Evolutionary conservation across 768 basidiomycete species (phyloP).

Genomic region (Rhodotorula toruloides): DNA sequence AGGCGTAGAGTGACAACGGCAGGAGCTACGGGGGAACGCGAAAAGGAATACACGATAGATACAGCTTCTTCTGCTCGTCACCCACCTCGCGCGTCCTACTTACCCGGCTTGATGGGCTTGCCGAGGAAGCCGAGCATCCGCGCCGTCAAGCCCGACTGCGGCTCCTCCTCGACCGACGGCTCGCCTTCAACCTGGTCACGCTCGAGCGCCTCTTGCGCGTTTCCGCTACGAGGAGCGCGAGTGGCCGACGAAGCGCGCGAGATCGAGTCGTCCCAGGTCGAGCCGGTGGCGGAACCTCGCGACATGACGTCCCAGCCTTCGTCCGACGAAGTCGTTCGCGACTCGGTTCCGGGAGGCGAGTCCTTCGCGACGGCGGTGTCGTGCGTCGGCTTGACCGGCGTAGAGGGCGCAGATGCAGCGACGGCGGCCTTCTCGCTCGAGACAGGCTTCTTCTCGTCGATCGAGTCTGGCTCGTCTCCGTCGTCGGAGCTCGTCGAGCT

Average conservation of each 20-base stretch:
- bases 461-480: neutral
- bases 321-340: constrained; percentile 23
- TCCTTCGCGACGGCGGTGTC: neutral
- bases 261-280: neutral
- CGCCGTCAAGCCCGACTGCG: constrained; percentile 6
- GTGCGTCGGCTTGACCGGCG: neutral
- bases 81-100: neutral
- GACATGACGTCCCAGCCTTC: constrained; percentile 33
- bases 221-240: neutral
- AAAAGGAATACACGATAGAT: neutral
- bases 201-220: neutral
- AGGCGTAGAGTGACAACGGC: too few species aligned
- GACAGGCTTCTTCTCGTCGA: constrained; percentile 6
- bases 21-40: too few species aligned
- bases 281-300: constrained; percentile 12
- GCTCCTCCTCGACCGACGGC: neutral
- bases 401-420: neutral
- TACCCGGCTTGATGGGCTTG: neutral
- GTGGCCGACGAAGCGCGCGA: constrained; percentile 8
- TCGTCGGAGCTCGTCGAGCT: neutral
- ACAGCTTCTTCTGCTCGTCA: neutral
- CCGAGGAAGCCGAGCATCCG: constrained; percentile 19
- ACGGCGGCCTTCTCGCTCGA: neutral
- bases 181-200: neutral
- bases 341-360: neutral